Evolutionary conservation across 106 monocot genomes (phyloP), one percentile per base, ranked within the genome.

Genomic region (Apostasia shenzhenica): DNA sequence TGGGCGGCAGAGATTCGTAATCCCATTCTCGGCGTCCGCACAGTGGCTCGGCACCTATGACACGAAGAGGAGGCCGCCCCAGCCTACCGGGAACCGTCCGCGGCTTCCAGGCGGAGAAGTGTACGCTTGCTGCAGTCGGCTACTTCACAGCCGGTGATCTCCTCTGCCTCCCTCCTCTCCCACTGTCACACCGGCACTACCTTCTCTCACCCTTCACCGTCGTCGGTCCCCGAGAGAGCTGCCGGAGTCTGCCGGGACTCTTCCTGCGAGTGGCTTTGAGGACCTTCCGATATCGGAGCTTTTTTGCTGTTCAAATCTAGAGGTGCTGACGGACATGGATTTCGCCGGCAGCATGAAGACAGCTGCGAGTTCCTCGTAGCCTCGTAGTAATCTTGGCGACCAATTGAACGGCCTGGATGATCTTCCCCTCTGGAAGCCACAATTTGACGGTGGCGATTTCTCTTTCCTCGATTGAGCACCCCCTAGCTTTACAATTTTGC

Each of bases 1-100:
- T 90, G 83, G 81, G 90, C 81, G n/a, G 90, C 90, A 0, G 86
- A 91, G 76, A 91, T 91, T 43, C 78, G 91, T 9, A 81, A 86
- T 71, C 81, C 83, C 39, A 57, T 73, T 46, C 60, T 68, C 3
- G 53, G 64, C 13, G 56, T 57, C 5, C 70, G 83, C 2, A n/a
- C 1, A 14, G 14, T 83, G 83, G 83, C 67, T 83, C 7, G 83
- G 83, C 10, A 76, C 83, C 1, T 83, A 63, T 61, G 47, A 71
- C 48, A 72, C 10, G 83, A 70, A 8, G 72, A 76, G 45, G 62
- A 12, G 11, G 83, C 83, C 2, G 38, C 71, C 59, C 6, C 62
- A 40, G 83, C 79, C 6, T 83, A 83, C 41, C 5, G 58, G 13
- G 48, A 68, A 6, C 70, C 4, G 14, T 47, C 41, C 12, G 50